Conservation (phyloP, 2,329 filamentous ascomycete genomes). For the Myriosclerotinia scirpicola region DNA sequence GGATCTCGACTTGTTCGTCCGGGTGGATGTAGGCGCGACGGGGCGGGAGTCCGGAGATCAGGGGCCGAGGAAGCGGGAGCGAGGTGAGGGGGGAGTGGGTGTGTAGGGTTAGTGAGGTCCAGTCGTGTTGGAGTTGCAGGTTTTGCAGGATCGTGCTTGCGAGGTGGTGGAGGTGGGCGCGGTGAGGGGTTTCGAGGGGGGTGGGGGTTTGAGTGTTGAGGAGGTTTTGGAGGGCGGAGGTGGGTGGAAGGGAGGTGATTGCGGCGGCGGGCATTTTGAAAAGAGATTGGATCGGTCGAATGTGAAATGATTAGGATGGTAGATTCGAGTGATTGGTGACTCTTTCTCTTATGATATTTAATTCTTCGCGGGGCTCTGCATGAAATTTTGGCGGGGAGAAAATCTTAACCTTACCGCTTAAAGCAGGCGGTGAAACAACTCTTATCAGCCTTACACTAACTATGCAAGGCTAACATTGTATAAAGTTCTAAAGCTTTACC, state of each 20-base stretch:
- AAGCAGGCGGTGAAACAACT: background rate
- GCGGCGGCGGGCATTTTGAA: conserved; percentile 30
- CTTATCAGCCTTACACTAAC: background rate
- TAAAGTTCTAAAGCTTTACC: background rate
- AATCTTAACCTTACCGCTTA: background rate
- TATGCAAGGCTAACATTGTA: conserved; percentile 15
- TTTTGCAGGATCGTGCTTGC: conserved; percentile 66
- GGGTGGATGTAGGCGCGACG: conserved; percentile 75
- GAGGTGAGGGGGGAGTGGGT: conserved; percentile 46
- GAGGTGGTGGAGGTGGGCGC: conserved; percentile 48
- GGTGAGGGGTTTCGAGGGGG: conserved; percentile 32
- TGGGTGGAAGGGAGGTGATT: conserved; percentile 26
- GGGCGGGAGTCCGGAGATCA: conserved; percentile 73
- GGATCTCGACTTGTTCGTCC: conserved; percentile 74
- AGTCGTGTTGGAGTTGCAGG: conserved; percentile 73
- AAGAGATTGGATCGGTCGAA: background rate
- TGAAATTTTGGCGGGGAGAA: conserved; percentile 1
- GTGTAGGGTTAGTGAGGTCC: conserved; percentile 61
- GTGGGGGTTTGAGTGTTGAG: conserved; percentile 29
- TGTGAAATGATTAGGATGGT: background rate
- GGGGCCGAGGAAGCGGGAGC: conserved; percentile 53
- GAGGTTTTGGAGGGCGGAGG: conserved; percentile 36
- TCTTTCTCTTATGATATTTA: conserved; percentile 7
- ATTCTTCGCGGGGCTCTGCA: conserved; percentile 11
- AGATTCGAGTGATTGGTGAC: background rate